Base-by-base conservation (phyloP, 345 rosid species). In the Euphorbia peplus region DNA sequence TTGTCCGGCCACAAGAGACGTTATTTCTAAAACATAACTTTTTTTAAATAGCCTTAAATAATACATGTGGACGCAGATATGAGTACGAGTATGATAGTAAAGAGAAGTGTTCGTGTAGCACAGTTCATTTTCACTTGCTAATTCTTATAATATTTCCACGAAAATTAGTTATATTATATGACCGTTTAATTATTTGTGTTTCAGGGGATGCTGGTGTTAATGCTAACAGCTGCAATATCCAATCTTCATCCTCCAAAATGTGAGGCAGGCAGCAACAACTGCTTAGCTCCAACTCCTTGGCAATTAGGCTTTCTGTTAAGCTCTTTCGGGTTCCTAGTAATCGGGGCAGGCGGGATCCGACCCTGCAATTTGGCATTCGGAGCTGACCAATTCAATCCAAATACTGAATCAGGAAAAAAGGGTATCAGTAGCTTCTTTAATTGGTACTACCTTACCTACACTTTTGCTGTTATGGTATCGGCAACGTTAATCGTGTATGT, bases 281-380 rank as follows among this genome's bases (percentile, higher is more conserved):
- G 84, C 32, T 35, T 22, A 16, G 70, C 71, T 35, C 80, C 85
- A 6, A 70, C 74, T 29, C 0, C 51, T 6, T 60, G 76, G 72
- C 76, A 82, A 53, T 3, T 58, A 6, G 63, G 71, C 44, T 73
- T 79, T 41, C 39, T 79, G 0, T 29, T 79, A 2, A 59, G 57
- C 19, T 81, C 64, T 0, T 74, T 82, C 6, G 79, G 62, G 4
- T 66, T 82, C 42, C 9, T 82, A n/a, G 22, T 79, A 3, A 30
- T 79, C 1, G 85, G 85, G 67, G 83, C 85, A 14, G 83, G 79
- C 16, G 85, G 85, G 37, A 79, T 79, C 65, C 15, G 83, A 69
- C 85, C 85, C 4, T 82, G 83, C 57, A 79, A 76, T 69, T 59
- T 79, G 9, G 83, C 85, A 42, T 79, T 79, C 18, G 85, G 85